phyloP scores from a whole-genome alignment of 2,329 filamentous ascomycete species.

The Colletotrichum sp. region DNA sequence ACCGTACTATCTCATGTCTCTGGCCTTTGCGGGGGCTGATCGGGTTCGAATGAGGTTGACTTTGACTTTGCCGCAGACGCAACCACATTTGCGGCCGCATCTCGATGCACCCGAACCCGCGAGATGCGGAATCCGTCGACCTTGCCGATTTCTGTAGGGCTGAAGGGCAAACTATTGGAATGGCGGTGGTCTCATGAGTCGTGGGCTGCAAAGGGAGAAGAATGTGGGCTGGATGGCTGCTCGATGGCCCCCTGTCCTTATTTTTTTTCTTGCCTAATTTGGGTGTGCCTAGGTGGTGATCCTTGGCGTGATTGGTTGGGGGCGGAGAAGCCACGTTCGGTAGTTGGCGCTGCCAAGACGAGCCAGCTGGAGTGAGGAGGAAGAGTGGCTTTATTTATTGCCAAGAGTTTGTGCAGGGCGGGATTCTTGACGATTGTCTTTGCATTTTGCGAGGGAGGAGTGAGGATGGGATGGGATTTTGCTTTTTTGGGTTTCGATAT shows the following conservation, averaged over 20 bases:
- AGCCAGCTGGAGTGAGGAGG: background rate
- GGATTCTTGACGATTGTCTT: background rate
- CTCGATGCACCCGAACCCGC: background rate
- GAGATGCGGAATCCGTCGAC: background rate
- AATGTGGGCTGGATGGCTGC: background rate
- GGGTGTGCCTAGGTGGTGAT: background rate
- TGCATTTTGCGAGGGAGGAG: background rate
- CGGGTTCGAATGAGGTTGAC: background rate
- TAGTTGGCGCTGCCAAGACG: background rate
- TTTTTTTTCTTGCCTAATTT: background rate
- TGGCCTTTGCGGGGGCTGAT: background rate
- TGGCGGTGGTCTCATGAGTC: background rate
- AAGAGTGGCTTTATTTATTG: background rate
- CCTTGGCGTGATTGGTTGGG: slow-evolving; percentile 17
- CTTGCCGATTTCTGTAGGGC: background rate
- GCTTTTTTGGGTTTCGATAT: background rate
- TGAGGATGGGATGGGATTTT: background rate
- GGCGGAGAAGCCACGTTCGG: background rate
- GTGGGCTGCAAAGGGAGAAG: background rate
- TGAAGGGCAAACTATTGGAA: background rate
- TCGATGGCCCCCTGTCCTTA: background rate
- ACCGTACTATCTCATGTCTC: background rate
- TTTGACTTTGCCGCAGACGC: background rate
- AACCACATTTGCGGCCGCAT: background rate
- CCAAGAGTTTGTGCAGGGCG: background rate